Percentiles rank a stretch among this genome's conserved stretches.
These are phyloP conservation scores for Sporisorium exsertum DNA, from an alignment of 1,284 basidiomycete genomes.

Conservation along the genomic window DNA sequence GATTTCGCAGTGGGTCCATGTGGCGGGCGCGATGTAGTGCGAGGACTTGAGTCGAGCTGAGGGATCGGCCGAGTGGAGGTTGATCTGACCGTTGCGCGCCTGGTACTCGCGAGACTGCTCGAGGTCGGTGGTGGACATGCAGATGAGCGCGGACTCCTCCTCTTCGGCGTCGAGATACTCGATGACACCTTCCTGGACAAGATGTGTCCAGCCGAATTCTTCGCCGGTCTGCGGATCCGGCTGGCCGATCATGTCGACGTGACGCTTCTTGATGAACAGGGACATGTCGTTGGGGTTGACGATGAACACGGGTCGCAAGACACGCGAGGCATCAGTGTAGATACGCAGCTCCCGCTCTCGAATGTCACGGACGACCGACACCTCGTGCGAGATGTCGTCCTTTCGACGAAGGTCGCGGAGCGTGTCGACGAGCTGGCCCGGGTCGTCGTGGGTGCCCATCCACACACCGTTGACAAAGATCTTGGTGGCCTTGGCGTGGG, in stretches of 20 bases:
- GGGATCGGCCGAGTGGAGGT: slow-evolving; percentile 80
- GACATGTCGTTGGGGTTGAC: slow-evolving; percentile 82
- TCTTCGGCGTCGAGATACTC: slow-evolving; percentile 98
- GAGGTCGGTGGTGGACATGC: slow-evolving; percentile 96
- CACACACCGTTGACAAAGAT: slow-evolving; percentile 99
- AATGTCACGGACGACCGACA: slow-evolving; percentile 96
- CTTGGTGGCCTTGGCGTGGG: slow-evolving; percentile 76
- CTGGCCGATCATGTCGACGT: slow-evolving; percentile 79
- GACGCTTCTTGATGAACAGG: slow-evolving; percentile 84
- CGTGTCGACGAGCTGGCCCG: slow-evolving; percentile 89
- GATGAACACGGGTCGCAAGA: slow-evolving; percentile 95
- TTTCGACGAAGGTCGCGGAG: slow-evolving; percentile 91
- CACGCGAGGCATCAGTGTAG: slow-evolving; percentile 96
- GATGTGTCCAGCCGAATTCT: slow-evolving; percentile 81
- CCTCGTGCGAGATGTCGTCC: slow-evolving; percentile 95
- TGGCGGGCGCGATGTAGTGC: slow-evolving; percentile 62
- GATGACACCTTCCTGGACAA: slow-evolving; percentile 88
- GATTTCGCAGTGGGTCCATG: slow-evolving; percentile 99
- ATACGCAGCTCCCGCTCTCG: slow-evolving; percentile 92
- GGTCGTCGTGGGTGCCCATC: slow-evolving; percentile 99
- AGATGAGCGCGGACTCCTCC: slow-evolving; percentile 99
- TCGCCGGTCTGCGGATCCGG: slow-evolving; percentile 49
- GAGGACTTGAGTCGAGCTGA: slow-evolving; percentile 79
- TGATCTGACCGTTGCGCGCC: slow-evolving; percentile 74
- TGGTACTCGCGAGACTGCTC: slow-evolving; percentile 75